Percentiles rank a stretch among this genome's conserved stretches.
Evolutionary conservation across 805 yeast species (phyloP).

Genomic region (Candida khao-thaluensis): DNA sequence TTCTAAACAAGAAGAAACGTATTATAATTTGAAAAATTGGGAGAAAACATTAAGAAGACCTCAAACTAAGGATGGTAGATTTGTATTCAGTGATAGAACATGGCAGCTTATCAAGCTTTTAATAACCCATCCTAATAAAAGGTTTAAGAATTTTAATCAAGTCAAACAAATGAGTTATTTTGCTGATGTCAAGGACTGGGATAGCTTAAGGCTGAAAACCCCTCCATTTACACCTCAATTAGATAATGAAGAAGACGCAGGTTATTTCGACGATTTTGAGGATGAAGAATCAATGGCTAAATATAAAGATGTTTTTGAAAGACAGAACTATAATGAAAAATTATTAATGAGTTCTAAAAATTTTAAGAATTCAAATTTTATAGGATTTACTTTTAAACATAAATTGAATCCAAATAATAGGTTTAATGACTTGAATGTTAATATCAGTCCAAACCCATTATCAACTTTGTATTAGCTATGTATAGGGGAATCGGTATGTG

Average conservation of each 20-base stretch:
- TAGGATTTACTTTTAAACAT: constrained; percentile 96
- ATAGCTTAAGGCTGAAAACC: constrained; percentile 57
- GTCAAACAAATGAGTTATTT: constrained; percentile 79
- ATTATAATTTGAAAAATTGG: constrained; percentile 92
- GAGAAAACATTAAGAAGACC: constrained; percentile 85
- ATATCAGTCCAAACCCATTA: constrained; percentile 35
- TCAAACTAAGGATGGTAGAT: constrained; percentile 84
- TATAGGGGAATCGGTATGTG: background rate
- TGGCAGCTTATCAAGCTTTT: constrained; percentile 84
- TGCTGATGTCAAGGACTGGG: constrained; percentile 74
- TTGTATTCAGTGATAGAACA: constrained; percentile 92
- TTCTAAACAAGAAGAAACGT: constrained; percentile 89
- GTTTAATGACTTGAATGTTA: constrained; percentile 23
- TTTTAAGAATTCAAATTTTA: constrained; percentile 57
- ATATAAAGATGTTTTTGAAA: constrained; percentile 93
- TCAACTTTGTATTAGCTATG: constrained; percentile 40
- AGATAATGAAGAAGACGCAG: constrained; percentile 97
- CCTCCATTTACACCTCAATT: constrained; percentile 98
- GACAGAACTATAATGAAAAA: constrained; percentile 80
- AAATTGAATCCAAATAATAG: constrained; percentile 57
- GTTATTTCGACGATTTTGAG: constrained; percentile 95
- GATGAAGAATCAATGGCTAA: constrained; percentile 97
- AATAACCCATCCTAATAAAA: constrained; percentile 61
- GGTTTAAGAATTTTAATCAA: constrained; percentile 79
- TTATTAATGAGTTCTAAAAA: constrained; percentile 53